Percentiles rank a stretch among this genome's conserved stretches.
Evolutionary conservation across 345 rosid species (phyloP).

Genomic region (Ceriops zippeliana): DNA sequence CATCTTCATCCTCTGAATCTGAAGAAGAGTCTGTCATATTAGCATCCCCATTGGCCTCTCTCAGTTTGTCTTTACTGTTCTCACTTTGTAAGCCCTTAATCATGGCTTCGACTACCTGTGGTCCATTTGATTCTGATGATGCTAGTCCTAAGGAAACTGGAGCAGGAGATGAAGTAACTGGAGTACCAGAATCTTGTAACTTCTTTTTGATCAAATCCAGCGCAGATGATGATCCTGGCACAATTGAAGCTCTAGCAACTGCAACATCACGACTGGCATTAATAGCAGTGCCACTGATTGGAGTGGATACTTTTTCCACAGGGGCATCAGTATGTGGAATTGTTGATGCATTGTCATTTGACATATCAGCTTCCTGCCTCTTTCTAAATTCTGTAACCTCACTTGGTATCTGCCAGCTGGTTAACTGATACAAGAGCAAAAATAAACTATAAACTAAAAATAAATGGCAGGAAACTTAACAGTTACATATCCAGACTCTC

Average conservation of each 20-base stretch:
- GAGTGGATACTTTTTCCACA: conserved; percentile 53
- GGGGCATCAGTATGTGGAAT: conserved; percentile 34
- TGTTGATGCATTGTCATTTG: conserved; percentile 42
- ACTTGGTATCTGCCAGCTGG: conserved; percentile 92
- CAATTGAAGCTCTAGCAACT: conserved; percentile 48
- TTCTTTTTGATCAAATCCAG: conserved; percentile 87
- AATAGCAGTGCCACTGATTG: conserved; percentile 65
- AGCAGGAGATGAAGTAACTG: conserved; percentile 43
- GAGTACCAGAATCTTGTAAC: conserved; percentile 80
- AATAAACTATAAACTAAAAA: not conserved
- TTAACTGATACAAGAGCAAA: conserved; percentile 46
- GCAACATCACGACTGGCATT: conserved; percentile 77
- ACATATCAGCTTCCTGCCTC: conserved; percentile 49
- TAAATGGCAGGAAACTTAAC: not conserved
- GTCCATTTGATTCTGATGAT: conserved; percentile 60
- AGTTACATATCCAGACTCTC: not conserved
- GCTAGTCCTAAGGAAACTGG: conserved; percentile 39
- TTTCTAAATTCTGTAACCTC: conserved; percentile 75
- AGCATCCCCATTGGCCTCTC: conserved; percentile 65
- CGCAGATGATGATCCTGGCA: conserved; percentile 71
- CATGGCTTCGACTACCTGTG: conserved; percentile 53
- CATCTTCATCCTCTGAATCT: conserved; percentile 88
- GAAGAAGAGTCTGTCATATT: conserved; percentile 78
- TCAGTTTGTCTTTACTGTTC: conserved; percentile 56
- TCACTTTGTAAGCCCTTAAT: conserved; percentile 59